Conservation (phyloP, 2,329 filamentous ascomycete genomes). For the Cordyceps cicadae region DNA sequence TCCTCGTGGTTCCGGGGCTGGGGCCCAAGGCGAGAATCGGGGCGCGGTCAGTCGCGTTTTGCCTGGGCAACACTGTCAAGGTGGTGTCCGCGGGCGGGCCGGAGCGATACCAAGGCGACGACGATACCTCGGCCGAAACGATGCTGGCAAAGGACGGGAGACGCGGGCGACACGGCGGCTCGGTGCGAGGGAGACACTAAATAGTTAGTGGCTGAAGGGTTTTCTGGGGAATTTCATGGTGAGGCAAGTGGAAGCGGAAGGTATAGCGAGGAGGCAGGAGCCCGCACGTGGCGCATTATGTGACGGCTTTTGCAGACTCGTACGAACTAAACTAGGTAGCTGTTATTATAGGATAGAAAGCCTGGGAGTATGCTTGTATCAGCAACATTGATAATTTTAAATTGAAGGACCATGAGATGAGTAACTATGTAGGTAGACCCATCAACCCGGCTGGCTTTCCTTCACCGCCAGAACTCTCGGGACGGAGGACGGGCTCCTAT, state of each 20-base stretch:
- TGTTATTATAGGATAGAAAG: no score
- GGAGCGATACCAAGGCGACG: constrained; percentile 49
- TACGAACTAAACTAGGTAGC: no score
- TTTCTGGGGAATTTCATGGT: no score
- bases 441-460: not conserved
- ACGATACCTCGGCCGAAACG: constrained; percentile 22
- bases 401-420: not conserved
- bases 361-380: no score
- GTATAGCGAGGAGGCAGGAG: no score
- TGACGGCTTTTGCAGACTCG: no score
- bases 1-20: constrained; percentile 54
- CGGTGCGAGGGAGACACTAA: not conserved
- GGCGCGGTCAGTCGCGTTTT: constrained; percentile 57
- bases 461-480: constrained; percentile 8
- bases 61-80: constrained; percentile 65
- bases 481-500: no score
- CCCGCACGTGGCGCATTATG: no score
- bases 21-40: constrained; percentile 59
- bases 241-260: no score
- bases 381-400: no score
- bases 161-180: constrained; percentile 26
- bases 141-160: constrained; percentile 30
- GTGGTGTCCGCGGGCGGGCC: constrained; percentile 55
- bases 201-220: not conserved
- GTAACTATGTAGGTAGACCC: not conserved